phyloP scores from a whole-genome alignment of 1,139 yeast genomes.

The Geotrichum macrosporum region DNA sequence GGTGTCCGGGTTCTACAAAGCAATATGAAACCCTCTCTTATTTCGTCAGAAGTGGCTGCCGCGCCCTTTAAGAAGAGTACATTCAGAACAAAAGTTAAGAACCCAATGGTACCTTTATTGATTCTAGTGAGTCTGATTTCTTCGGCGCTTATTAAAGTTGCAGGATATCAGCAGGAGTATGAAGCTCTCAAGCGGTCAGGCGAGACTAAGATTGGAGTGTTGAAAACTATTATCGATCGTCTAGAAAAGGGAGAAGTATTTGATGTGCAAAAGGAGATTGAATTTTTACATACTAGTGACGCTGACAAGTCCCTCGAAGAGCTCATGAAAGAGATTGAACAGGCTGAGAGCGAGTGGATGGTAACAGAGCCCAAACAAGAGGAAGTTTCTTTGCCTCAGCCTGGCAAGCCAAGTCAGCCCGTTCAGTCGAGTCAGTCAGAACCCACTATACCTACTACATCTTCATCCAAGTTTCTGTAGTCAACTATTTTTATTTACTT shows the following conservation, averaged over 20 bases:
- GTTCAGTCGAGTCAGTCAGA: neutral
- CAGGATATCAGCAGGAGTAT: conserved; percentile 19
- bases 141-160: conserved; percentile 19
- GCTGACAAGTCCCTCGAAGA: conserved; percentile 20
- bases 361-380: conserved; percentile 14
- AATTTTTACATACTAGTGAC: conserved; percentile 13
- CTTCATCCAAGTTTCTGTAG: neutral
- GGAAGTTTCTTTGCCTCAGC: neutral
- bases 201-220: conserved; percentile 8
- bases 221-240: conserved; percentile 6
- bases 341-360: conserved; percentile 23
- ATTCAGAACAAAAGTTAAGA: conserved; percentile 11
- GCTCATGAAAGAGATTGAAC: conserved; percentile 17
- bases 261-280: conserved; percentile 15
- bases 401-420: too few relatives aligned
- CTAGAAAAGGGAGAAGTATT: conserved; percentile 14
- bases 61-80: conserved; percentile 17
- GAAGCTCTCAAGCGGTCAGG: conserved; percentile 4
- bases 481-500: neutral
- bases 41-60: conserved; percentile 12
- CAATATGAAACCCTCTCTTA: neutral
- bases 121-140: conserved; percentile 18
- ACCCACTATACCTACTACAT: too few relatives aligned
- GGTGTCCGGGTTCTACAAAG: neutral
- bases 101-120: conserved; percentile 21